These are phyloP conservation scores for Jaapia argillacea DNA, from an alignment of 768 basidiomycete genomes.

Conservation along the genomic window DNA sequence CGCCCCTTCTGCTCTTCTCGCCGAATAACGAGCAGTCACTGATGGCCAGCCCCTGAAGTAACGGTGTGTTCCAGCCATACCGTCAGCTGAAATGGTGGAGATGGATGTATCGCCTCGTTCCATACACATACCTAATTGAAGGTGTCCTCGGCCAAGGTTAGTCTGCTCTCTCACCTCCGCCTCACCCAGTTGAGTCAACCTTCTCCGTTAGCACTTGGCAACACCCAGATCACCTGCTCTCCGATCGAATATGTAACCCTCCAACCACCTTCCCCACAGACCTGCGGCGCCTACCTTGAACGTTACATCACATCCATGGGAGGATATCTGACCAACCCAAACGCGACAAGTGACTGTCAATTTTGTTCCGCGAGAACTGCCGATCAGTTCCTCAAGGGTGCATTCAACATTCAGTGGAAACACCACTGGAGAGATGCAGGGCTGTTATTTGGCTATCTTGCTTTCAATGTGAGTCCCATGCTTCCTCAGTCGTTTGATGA, in stretches of 20 bases:
- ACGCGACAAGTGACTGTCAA: conserved; percentile 27
- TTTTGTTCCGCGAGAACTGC: conserved; percentile 52
- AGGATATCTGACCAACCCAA: conserved; percentile 37
- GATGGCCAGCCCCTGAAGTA: conserved; percentile 15
- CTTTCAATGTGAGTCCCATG: conserved; percentile 38
- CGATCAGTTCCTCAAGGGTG: conserved; percentile 42
- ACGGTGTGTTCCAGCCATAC: conserved; percentile 39
- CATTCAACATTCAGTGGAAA: conserved; percentile 54
- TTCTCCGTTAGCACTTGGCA: conserved; percentile 29
- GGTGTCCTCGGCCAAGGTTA: conserved; percentile 35
- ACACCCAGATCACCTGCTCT: conserved; percentile 41
- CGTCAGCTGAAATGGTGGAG: conserved; percentile 31
- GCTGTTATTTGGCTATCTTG: conserved; percentile 30
- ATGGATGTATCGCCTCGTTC: conserved; percentile 18
- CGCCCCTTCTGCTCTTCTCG: conserved; percentile 4
- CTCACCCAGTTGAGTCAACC: neutral
- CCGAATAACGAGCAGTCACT: neutral
- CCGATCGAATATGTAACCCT: conserved; percentile 52
- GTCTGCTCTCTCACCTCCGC: conserved; percentile 6
- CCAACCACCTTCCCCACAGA: conserved; percentile 31
- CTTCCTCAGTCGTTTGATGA: no score
- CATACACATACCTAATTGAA: conserved; percentile 29
- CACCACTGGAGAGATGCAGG: conserved; percentile 39
- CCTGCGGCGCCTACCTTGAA: conserved; percentile 36
- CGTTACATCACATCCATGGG: conserved; percentile 30